Evolutionary conservation across 2,329 filamentous ascomycete genomes (phyloP), one percentile per base, ranked within the genome.

Genomic region (Penicillium sp.): DNA sequence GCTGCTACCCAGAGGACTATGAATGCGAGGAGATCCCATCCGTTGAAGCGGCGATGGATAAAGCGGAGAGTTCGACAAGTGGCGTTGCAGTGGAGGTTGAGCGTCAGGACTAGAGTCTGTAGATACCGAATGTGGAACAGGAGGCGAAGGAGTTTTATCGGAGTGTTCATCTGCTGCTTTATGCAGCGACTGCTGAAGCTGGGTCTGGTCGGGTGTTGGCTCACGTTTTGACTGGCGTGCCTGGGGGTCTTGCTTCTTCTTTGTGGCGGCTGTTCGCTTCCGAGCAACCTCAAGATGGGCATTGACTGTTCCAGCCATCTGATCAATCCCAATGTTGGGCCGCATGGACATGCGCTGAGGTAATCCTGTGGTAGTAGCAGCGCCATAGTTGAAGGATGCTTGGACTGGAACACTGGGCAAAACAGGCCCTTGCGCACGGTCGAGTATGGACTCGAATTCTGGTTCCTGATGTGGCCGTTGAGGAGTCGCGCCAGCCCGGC

Each of bases 301-400:
- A 50, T 75, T 69, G 14, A 77, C 70, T 14, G 59, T 66, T 32
- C 66, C 61, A 13, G 70, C 74, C 54, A 77, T 69, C 42, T 73
- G 66, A 3, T 55, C 50, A 22, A 72, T 54, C 39, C 66, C 66
- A 61, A 71, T 68, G 5, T 62, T 61, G 14, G 69, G 66, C 35
- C 69, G 62, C 4, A 67, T 59, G n/a, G 65, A 57, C 26, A 76
- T 63, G 60, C 68, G 68, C 44, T 67, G 66, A 10, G 75, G 74
- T 20, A 77, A 61, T 24, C 68, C 62, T 16, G 72, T 67, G 13
- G 70, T 70, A 22, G 68, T 67, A 20, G 67, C 69, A 8, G 73
- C 71, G 29, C 75, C 75, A 66, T 77, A 77, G 14, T 72, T 72
- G 54, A 72, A 76, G 1, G 75, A 76, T 44, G 72, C 70, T 51